These are phyloP conservation scores for Aristolochia contorta DNA, from an alignment of 164 flowering plant species.

Conservation along the genomic window DNA sequence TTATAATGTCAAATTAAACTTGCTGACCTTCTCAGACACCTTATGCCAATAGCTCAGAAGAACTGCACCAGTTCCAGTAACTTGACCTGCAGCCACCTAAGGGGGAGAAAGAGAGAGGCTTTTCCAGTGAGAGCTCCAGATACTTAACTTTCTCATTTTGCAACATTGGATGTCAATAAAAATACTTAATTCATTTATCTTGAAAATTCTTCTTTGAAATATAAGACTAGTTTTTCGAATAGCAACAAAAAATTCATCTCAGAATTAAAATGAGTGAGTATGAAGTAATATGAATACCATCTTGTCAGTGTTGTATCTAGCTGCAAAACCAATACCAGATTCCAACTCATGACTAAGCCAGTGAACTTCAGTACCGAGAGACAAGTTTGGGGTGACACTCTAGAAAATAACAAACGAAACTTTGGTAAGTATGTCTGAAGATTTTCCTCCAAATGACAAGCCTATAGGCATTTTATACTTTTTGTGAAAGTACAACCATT, in stretches of 20 bases:
- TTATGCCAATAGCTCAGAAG: conserved; percentile 89
- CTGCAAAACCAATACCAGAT: conserved; percentile 89
- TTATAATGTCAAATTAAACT: neutral
- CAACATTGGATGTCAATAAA: too few relatives aligned
- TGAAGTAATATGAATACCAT: conserved; percentile 36
- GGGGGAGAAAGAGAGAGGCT: neutral
- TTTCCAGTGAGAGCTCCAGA: too few relatives aligned
- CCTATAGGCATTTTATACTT: too few relatives aligned
- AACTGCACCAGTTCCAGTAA: conserved; percentile 84
- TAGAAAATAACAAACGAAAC: conserved; percentile 6
- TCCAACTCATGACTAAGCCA: conserved; percentile 95
- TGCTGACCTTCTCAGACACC: conserved; percentile 80
- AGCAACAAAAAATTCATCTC: neutral
- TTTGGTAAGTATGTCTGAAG: too few relatives aligned
- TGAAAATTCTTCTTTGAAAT: neutral
- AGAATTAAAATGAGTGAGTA: neutral
- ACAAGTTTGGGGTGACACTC: conserved; percentile 73
- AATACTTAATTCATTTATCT: too few relatives aligned
- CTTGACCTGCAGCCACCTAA: conserved; percentile 93
- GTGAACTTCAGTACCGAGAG: conserved; percentile 89
- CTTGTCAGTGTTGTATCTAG: conserved; percentile 83
- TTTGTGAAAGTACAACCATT: too few relatives aligned
- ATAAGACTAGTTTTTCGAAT: neutral
- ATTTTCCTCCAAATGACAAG: too few relatives aligned
- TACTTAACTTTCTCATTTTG: too few relatives aligned